Percentiles rank a stretch among this genome's conserved stretches.
Conservation (phyloP, 2,329 filamentous ascomycete species). For the Rhinocladiella similis region DNA sequence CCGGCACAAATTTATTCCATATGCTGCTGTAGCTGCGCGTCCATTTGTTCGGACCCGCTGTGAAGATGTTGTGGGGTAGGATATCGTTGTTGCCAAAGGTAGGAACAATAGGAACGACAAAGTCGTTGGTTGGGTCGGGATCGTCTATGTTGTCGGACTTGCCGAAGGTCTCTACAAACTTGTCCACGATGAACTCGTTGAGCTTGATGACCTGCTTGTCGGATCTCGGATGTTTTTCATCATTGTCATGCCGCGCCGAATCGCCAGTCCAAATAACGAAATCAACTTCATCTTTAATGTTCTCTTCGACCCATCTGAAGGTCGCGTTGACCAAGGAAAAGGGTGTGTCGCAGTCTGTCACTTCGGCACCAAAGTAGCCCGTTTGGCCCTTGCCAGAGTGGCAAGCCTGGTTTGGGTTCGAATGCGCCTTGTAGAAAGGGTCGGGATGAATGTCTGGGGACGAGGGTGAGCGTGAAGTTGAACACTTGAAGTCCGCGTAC, state of each 20-base stretch:
- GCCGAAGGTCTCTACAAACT: slow-evolving; percentile 74
- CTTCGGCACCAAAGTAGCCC: slow-evolving; percentile 81
- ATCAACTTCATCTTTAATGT: slow-evolving; percentile 76
- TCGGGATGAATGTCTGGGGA: slow-evolving; percentile 85
- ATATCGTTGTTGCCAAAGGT: slow-evolving; percentile 98
- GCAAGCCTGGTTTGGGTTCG: slow-evolving; percentile 68
- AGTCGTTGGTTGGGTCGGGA: slow-evolving; percentile 54
- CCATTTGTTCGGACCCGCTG: slow-evolving; percentile 82
- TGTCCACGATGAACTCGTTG: slow-evolving; percentile 73
- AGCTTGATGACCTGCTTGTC: slow-evolving; percentile 72
- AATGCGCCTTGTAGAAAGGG: slow-evolving; percentile 76
- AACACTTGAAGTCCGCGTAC: too few relatives aligned
- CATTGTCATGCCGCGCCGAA: slow-evolving; percentile 84
- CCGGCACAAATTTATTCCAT: slow-evolving; percentile 86
- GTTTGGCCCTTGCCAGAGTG: slow-evolving; percentile 69
- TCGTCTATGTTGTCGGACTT: slow-evolving; percentile 51
- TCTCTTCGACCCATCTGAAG: slow-evolving; percentile 79
- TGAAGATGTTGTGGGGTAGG: slow-evolving; percentile 91
- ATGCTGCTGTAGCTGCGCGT: slow-evolving; percentile 74
- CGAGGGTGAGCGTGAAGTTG: slow-evolving; percentile 13
- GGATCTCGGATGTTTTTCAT: slow-evolving; percentile 75
- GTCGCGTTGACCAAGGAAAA: slow-evolving; percentile 80
- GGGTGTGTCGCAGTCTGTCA: slow-evolving; percentile 85
- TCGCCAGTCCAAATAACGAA: slow-evolving; percentile 95
- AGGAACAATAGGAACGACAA: slow-evolving; percentile 78